These are phyloP conservation scores for Claviceps sp. DNA, from an alignment of 2,329 filamentous ascomycete species.

Conservation along the genomic window DNA sequence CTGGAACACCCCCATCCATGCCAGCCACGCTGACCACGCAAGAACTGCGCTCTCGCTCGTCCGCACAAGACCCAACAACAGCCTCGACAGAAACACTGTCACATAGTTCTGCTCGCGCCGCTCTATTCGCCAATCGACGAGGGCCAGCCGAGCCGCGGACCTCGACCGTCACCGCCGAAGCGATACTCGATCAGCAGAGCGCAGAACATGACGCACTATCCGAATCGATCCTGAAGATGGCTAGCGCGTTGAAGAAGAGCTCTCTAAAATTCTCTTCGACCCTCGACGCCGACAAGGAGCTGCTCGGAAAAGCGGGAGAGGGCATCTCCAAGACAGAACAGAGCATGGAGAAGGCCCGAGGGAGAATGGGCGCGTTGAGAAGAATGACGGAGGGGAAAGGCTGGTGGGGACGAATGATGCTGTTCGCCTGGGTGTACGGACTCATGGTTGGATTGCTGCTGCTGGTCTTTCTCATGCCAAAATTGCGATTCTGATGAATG, in stretches of 20 bases:
- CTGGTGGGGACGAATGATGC: conserved; percentile 70
- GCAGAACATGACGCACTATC: conserved; percentile 75
- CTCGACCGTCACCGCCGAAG: conserved; percentile 47
- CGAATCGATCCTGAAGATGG: conserved; percentile 67
- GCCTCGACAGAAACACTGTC: conserved; percentile 10
- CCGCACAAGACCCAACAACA: conserved; percentile 5
- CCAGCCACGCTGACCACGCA: conserved; percentile 20
- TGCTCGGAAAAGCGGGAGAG: conserved; percentile 56
- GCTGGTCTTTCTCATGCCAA: conserved; percentile 76
- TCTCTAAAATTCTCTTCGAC: conserved; percentile 58
- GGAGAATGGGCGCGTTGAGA: conserved; percentile 62
- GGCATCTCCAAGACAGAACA: conserved; percentile 65
- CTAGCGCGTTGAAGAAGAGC: conserved; percentile 61
- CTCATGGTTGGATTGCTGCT: conserved; percentile 67
- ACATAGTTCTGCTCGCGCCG: conserved; percentile 26
- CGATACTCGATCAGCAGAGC: conserved; percentile 62
- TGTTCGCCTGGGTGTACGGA: conserved; percentile 74
- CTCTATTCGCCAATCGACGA: conserved; percentile 30
- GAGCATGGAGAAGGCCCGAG: conserved; percentile 63
- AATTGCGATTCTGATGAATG: conserved; percentile 52
- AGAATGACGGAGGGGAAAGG: conserved; percentile 79
- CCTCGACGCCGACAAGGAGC: conserved; percentile 58
- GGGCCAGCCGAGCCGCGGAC: conserved; percentile 22
- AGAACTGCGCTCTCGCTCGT: conserved; percentile 21
- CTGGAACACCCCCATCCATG: conserved; percentile 1